Base-by-base conservation (phyloP, 345 rosid genomes). In the Jatropha curcas region DNA sequence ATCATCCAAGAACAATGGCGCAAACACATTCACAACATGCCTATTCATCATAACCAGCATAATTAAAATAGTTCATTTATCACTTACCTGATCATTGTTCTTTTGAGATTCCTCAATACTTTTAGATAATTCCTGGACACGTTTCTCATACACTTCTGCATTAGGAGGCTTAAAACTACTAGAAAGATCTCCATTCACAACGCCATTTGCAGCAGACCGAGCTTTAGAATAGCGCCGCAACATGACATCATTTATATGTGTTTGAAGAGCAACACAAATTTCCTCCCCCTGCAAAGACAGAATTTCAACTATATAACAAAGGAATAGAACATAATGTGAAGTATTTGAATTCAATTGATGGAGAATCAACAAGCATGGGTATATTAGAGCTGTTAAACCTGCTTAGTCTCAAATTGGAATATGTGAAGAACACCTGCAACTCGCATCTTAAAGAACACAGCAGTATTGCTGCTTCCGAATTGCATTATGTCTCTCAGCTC, bases 191-290 rank as follows among this genome's bases (percentile, higher is more conserved):
- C 92, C 98, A 86, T 91, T 87, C 60, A 80, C 79, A 65, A 90
- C 82, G 77, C 86, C 86, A 74, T 80, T 81, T 72, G 87, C 84
- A 76, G 77, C 78, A 73, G 92, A 85, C 59, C 92, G 87, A 60
- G 97, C 98, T 82, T 95, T 95, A 70, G 99, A 92, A 82, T 92
- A 95, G 65, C 97, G 96, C n/a, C 97, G 90, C 81, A 95, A 71
- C 99, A 95, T 95, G 71, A 95, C 97, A 84, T 95, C 99, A 75
- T 95, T 95, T 77, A 95, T 95, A 82, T 92, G 99, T 52, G 99
- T 95, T 81, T 95, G 99, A 73, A 95, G 90, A 73, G 99, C 98
- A 68, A 95, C 98, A 86, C 98, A 92, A 60, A 95, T 88, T 83
- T 95, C 99, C 82, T 95, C 98, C 78, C 99, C 99, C 99, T 95